A percentile compares a stretch with the other conserved stretches of the same genome.
phyloP scores from a whole-genome alignment of 441 rosid genomes.

The Populus hybrid region DNA sequence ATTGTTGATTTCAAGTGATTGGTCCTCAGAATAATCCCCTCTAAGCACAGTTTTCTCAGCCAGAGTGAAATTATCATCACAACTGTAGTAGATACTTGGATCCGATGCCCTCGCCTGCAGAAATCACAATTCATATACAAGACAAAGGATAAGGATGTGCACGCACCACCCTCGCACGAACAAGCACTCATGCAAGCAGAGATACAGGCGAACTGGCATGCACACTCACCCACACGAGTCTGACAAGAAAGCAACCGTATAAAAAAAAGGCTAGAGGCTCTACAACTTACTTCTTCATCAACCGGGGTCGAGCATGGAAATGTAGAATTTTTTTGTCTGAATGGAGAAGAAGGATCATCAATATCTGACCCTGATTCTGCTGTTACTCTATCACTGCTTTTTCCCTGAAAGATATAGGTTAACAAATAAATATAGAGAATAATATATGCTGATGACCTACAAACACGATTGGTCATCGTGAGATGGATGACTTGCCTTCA shows the following conservation, averaged over 20 bases:
- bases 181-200: neutral
- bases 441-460: conserved; percentile 4
- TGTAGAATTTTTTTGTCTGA: conserved; percentile 34
- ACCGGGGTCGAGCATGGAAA: conserved; percentile 47
- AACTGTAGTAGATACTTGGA: conserved; percentile 65
- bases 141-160: neutral
- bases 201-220: neutral
- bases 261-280: conserved; percentile 16
- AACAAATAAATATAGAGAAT: conserved; percentile 6
- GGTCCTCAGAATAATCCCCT: conserved; percentile 30
- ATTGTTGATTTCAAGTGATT: conserved; percentile 25
- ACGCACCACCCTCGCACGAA: neutral
- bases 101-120: conserved; percentile 59
- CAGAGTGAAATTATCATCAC: conserved; percentile 51
- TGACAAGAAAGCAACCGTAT: neutral
- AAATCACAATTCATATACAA: conserved; percentile 17
- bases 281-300: conserved; percentile 65
- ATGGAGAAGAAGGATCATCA: conserved; percentile 53
- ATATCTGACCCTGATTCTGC: conserved; percentile 67
- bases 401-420: conserved; percentile 39
- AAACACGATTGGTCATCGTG: neutral
- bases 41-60: conserved; percentile 36
- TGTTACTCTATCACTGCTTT: conserved; percentile 44
- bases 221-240: neutral
- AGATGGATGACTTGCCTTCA: conserved; percentile 43